Evolutionary conservation across 75 land plant genomes (phyloP), one percentile per base, ranked within the genome.

Genomic region (Adiantum capillusveneris): DNA sequence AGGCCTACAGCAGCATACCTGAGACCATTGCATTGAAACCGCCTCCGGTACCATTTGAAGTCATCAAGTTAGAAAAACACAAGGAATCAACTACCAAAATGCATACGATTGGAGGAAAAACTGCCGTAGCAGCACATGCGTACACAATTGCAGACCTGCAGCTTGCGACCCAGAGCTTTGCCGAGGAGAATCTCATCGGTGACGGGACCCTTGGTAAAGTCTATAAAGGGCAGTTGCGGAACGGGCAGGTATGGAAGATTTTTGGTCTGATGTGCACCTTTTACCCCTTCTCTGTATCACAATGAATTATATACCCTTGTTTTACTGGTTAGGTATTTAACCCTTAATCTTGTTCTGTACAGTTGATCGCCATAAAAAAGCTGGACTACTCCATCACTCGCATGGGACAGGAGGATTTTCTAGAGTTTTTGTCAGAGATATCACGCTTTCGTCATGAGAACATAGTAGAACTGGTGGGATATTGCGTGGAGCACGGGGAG

Each of bases 71-170:
- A 17, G 26, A 44, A 16, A 34, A 25, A 22, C 17, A 53, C 44
- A 27, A 49, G 65, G 48, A 62, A 13, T 17, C 57, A 1, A 53
- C 31, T 39, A 21, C 65, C 19, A 53, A 24, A 16, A 42, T 30
- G 25, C 26, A 37, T 43, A 48, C 21, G 60, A 44, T 57, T 24
- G 62, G 25, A 31, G n/a, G 25, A 0, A 73, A 62, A 41, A 45
- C 22, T 42, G 43, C 54, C 1, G 50, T 73, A 44, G 62, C 62
- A 59, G 63, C 64, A 12, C 68, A 46, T 28, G 44, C 52, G 18
- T 88, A 79, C 56, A 72, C 73, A 11, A 65, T 88, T 60, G 85
- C 84, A 41, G 74, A 71, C 1, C 77, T 88, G 60, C 94, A 88
- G 54, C 77, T 82, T 52, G 80, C 60, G 29, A 88, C 94, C 27